Evolutionary conservation across 2,329 filamentous ascomycete species (phyloP), one percentile per base, ranked within the genome.

Genomic region (Aurifilum marmelostoma): DNA sequence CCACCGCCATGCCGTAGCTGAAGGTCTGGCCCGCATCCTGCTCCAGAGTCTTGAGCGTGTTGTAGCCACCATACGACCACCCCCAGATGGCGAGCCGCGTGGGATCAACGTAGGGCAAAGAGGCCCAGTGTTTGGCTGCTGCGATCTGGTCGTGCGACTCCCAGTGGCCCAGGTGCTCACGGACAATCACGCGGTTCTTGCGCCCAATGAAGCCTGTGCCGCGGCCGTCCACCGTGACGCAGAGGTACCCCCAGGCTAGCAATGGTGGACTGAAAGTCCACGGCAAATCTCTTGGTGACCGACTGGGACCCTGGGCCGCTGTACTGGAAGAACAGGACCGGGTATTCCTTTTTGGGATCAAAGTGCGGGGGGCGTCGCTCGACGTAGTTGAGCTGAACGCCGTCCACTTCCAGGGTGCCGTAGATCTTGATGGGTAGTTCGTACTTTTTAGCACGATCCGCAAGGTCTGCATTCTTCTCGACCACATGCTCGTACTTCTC

Each of bases 61-160:
- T 92, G 83, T 97, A 99, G 14, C 96, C 96, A 69, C 96, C 96
- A 76, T 96, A 99, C 72, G 93, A 97, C 96, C 96, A 99, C 62
- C 96, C 96, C 96, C 96, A 99, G 76, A 99, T 97, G 27, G 94
- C 94, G 74, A 99, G 88, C 67, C 92, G 89, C 8, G 88, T 85
- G 34, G 87, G 83, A 77, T 99, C 97, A 18, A 97, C 90, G 78
- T 99, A 98, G 18, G 86, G 80, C 77, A 93, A 95, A 50, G 83
- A 82, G 0, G 91, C 91, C 90, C 93, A 98, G 73, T 91, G 88
- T 79, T 94, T 92, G 3, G 92, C 96, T 0, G 94, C 92, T 34
- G 90, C 92, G 73, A 99, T 98, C 79, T 99, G 96, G 79, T 98
- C 96, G 52, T 88, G 85, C 0, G 95, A 88, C 82, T 99, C 96